These are phyloP conservation scores for Zymoseptoria passerinii DNA, from an alignment of 2,329 filamentous ascomycete species.

Conservation along the genomic window DNA sequence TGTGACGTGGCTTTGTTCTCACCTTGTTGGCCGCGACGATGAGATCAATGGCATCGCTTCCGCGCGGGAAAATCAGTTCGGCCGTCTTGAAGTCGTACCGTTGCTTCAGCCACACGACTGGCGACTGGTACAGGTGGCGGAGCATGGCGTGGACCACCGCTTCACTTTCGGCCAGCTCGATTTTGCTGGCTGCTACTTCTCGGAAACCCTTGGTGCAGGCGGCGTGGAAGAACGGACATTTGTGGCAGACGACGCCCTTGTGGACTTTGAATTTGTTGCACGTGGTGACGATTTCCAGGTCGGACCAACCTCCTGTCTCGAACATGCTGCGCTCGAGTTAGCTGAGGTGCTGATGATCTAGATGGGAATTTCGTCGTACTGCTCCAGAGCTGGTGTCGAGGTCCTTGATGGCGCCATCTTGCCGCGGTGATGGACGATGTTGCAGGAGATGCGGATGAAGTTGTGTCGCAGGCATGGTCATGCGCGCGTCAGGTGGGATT, in stretches of 20 bases:
- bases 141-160: slow-evolving; percentile 1
- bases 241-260: slow-evolving; percentile 3
- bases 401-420: background rate
- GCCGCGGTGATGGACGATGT: too few relatives aligned
- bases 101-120: background rate
- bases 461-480: background rate
- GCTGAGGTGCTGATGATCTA: background rate
- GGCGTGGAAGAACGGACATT: slow-evolving; percentile 2
- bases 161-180: background rate
- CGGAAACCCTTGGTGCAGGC: slow-evolving; percentile 1
- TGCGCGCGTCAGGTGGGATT: too few relatives aligned
- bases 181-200: background rate
- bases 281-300: slow-evolving; percentile 1
- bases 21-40: background rate
- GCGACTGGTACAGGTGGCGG: slow-evolving; percentile 1
- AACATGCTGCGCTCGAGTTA: background rate
- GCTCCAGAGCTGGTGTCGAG: background rate
- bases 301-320: slow-evolving; percentile 7
- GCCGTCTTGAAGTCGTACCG: background rate
- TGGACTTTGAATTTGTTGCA: slow-evolving; percentile 6
- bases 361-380: background rate
- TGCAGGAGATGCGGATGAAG: too few relatives aligned
- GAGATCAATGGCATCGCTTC: background rate
- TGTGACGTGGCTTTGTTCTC: background rate
- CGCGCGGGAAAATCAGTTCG: background rate